Percentiles rank a stretch among this genome's conserved stretches.
phyloP scores from a whole-genome alignment of 2,329 filamentous ascomycete species.

The Xylaria sp. region DNA sequence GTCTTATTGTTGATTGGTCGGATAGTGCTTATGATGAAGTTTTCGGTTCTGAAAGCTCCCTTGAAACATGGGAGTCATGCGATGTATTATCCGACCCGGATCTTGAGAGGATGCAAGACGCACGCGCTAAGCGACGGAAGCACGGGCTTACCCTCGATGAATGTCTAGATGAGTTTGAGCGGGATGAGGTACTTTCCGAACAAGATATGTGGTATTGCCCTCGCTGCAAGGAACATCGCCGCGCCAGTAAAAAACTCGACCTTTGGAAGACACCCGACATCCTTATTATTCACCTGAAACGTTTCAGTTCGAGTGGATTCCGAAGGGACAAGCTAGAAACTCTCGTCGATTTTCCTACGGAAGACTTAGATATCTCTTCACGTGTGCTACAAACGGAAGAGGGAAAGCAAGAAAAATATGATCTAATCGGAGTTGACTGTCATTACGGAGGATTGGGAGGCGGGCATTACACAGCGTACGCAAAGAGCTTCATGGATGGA shows the following conservation, averaged over 20 bases:
- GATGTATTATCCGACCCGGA: slow-evolving; percentile 70
- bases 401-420: slow-evolving; percentile 86
- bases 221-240: slow-evolving; percentile 90
- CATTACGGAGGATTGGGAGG: slow-evolving; percentile 94
- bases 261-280: slow-evolving; percentile 98
- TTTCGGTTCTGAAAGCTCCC: slow-evolving; percentile 70
- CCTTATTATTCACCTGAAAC: slow-evolving; percentile 92
- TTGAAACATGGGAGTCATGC: slow-evolving; percentile 65
- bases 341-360: slow-evolving; percentile 89
- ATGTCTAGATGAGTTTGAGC: slow-evolving; percentile 93
- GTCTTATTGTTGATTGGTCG: slow-evolving; percentile 87
- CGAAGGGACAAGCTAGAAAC: slow-evolving; percentile 93
- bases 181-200: slow-evolving; percentile 91
- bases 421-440: slow-evolving; percentile 95
- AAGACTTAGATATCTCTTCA: slow-evolving; percentile 83
- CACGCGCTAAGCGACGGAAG: slow-evolving; percentile 73
- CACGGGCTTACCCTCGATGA: slow-evolving; percentile 86
- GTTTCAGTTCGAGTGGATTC: slow-evolving; percentile 86
- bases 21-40: slow-evolving; percentile 75
- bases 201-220: slow-evolving; percentile 99
- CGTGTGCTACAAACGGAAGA: slow-evolving; percentile 83
- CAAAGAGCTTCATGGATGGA: slow-evolving; percentile 88
- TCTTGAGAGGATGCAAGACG: slow-evolving; percentile 70
- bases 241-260: slow-evolving; percentile 95
- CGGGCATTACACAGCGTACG: slow-evolving; percentile 95